Percentiles rank a stretch among this genome's conserved stretches.
These are phyloP conservation scores for Exserohilum turcica DNA, from an alignment of 2,329 filamentous ascomycete genomes.

Conservation along the genomic window DNA sequence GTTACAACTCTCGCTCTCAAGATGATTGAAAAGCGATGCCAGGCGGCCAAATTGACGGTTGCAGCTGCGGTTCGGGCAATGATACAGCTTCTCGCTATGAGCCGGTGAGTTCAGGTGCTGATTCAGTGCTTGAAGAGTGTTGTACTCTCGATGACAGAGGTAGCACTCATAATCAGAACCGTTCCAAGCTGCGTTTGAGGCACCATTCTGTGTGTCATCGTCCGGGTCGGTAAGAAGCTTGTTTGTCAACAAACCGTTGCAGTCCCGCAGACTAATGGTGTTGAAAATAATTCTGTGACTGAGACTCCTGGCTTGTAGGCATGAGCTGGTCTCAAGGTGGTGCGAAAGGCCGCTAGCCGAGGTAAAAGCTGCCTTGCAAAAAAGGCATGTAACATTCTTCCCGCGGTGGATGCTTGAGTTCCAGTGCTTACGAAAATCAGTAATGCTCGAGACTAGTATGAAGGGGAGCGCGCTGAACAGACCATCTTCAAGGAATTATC, in stretches of 20 bases:
- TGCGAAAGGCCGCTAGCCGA: slow-evolving; percentile 61
- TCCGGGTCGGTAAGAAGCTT: slow-evolving; percentile 48
- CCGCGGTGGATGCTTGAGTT: slow-evolving; percentile 59
- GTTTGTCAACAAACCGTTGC: slow-evolving; percentile 56
- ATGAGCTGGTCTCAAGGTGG: slow-evolving; percentile 63
- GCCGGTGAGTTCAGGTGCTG: slow-evolving; percentile 60
- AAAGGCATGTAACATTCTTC: slow-evolving; percentile 57
- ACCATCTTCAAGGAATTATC: slow-evolving; percentile 12
- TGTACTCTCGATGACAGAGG: slow-evolving; percentile 57
- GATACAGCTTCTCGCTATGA: slow-evolving; percentile 57
- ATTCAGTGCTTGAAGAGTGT: slow-evolving; percentile 47
- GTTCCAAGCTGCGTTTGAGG: slow-evolving; percentile 49
- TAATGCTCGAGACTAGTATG: not conserved
- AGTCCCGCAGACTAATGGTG: slow-evolving; percentile 55
- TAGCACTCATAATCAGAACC: slow-evolving; percentile 56
- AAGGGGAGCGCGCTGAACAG: not conserved
- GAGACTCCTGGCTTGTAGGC: slow-evolving; percentile 52
- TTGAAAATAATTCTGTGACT: slow-evolving; percentile 57
- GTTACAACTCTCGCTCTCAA: slow-evolving; percentile 53
- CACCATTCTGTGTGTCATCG: slow-evolving; percentile 45
- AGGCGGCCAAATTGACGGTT: slow-evolving; percentile 47
- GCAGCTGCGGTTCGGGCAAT: slow-evolving; percentile 52
- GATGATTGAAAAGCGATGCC: slow-evolving; percentile 52
- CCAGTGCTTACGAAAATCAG: slow-evolving; percentile 49
- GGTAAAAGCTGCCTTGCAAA: slow-evolving; percentile 55